Percentiles rank a stretch among this genome's conserved stretches.
phyloP scores from a whole-genome alignment of 1,284 basidiomycete species.

The Phlebopus sp. region DNA sequence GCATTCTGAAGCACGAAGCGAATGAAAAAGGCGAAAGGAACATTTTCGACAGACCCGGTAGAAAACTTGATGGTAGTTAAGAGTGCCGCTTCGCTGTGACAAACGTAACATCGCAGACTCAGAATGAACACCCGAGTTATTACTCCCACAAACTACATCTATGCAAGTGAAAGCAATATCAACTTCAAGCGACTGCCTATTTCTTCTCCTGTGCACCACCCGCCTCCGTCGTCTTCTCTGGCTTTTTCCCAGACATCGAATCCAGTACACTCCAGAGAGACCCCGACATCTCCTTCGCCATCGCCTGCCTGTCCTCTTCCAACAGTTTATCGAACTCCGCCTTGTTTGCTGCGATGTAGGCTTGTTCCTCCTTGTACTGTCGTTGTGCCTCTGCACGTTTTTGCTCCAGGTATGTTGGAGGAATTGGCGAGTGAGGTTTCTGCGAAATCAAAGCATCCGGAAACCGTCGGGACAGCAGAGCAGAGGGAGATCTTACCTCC shows the following conservation, averaged over 20 bases:
- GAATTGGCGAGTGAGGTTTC: conserved; percentile 42
- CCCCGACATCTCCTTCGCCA: conserved; percentile 59
- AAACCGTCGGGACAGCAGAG: conserved; percentile 8
- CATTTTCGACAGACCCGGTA: too few species aligned
- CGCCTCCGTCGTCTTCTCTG: conserved; percentile 20
- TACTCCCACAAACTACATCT: conserved; percentile 2
- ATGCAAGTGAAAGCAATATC: neutral
- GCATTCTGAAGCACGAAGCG: too few species aligned
- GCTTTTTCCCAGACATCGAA: conserved; percentile 39
- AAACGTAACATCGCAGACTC: too few species aligned
- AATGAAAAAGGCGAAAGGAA: too few species aligned
- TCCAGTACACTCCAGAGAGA: conserved; percentile 42
- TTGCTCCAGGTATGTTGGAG: conserved; percentile 86
- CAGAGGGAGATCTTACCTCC: conserved; percentile 17
- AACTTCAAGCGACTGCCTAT: neutral
- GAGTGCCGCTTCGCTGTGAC: too few species aligned
- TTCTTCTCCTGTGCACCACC: conserved; percentile 9
- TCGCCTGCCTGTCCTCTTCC: conserved; percentile 80
- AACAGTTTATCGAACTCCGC: conserved; percentile 76
- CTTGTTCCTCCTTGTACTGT: conserved; percentile 84
- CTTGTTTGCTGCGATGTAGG: conserved; percentile 82
- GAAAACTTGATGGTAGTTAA: too few species aligned
- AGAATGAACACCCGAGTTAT: too few species aligned
- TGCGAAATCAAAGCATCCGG: conserved; percentile 16
- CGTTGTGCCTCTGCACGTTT: conserved; percentile 86